Percentiles rank a stretch among this genome's conserved stretches.
phyloP scores from a whole-genome alignment of 202 grass and related monocot species.

The Eragrostis tef region DNA sequence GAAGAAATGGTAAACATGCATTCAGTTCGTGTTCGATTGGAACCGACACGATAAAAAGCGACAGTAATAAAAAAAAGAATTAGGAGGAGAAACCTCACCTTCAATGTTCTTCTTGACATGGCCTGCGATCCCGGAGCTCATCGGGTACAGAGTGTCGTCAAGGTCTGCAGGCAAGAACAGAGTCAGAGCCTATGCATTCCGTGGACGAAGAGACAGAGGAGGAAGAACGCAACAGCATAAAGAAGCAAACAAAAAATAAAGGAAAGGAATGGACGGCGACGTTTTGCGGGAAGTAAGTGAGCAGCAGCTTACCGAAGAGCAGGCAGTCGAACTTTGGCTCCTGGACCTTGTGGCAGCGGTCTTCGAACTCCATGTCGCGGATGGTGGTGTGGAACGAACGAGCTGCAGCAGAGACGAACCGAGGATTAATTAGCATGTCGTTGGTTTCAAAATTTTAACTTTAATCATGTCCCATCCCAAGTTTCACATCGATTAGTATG shows the following conservation, averaged over 20 bases:
- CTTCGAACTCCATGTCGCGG: conserved; percentile 74
- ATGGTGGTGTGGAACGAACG: background rate
- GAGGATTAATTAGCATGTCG: conserved; percentile 21
- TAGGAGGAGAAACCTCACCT: conserved; percentile 38
- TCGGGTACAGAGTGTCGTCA: conserved; percentile 90
- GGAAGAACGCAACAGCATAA: background rate
- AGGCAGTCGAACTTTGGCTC: conserved; percentile 82
- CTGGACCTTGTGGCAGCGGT: conserved; percentile 68
- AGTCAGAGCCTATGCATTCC: conserved; percentile 49
- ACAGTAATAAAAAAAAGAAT: no score
- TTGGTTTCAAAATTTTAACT: background rate
- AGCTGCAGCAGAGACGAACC: conserved; percentile 39
- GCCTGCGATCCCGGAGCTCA: conserved; percentile 77
- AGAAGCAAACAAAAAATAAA: background rate
- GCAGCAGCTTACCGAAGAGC: conserved; percentile 71
- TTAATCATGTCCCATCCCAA: background rate
- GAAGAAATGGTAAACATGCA: background rate
- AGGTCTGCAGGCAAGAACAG: conserved; percentile 64
- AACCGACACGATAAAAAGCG: no score
- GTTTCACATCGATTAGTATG: background rate
- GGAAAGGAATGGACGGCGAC: conserved; percentile 37
- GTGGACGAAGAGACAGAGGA: background rate
- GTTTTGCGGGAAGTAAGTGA: background rate
- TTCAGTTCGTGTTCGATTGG: background rate
- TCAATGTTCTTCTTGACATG: conserved; percentile 82